Conservation (phyloP, 2,329 filamentous ascomycete species). For the Talaromyces marneffei region DNA sequence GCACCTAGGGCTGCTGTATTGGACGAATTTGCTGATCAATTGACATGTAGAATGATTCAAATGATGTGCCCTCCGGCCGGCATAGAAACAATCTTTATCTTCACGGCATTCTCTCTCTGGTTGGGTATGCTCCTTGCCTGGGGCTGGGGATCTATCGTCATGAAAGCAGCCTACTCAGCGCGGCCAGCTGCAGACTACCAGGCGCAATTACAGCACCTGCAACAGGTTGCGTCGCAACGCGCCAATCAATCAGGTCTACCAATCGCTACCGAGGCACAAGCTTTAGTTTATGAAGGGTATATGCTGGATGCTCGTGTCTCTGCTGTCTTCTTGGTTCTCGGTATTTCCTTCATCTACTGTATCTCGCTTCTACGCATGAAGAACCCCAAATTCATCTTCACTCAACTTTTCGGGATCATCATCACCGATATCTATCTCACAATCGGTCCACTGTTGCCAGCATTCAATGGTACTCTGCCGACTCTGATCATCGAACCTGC, state of each 20-base stretch:
- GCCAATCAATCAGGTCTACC: constrained; percentile 31
- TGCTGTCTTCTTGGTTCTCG: constrained; percentile 33
- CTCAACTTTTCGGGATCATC: constrained; percentile 46
- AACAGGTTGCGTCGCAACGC: constrained; percentile 25
- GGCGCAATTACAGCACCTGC: constrained; percentile 29
- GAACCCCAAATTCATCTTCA: constrained; percentile 43
- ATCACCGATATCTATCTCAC: constrained; percentile 44
- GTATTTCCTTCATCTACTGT: constrained; percentile 43
- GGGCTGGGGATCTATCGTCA: constrained; percentile 46
- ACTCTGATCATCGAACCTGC: constrained; percentile 41
- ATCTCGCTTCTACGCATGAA: constrained; percentile 36
- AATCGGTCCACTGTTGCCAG: constrained; percentile 39
- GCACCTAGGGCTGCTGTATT: neutral
- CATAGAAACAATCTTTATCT: constrained; percentile 44
- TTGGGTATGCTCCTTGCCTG: constrained; percentile 43
- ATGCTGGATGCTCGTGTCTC: constrained; percentile 47
- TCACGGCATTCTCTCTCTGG: constrained; percentile 40
- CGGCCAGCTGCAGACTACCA: constrained; percentile 37
- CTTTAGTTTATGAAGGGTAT: constrained; percentile 40
- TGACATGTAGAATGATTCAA: constrained; percentile 29
- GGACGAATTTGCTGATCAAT: neutral
- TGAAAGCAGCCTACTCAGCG: constrained; percentile 45
- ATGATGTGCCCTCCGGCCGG: constrained; percentile 44
- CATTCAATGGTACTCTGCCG: constrained; percentile 38
- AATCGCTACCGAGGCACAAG: constrained; percentile 27